Base-by-base conservation (phyloP, 495 filamentous ascomycete species). In the Penicillium canariense region DNA sequence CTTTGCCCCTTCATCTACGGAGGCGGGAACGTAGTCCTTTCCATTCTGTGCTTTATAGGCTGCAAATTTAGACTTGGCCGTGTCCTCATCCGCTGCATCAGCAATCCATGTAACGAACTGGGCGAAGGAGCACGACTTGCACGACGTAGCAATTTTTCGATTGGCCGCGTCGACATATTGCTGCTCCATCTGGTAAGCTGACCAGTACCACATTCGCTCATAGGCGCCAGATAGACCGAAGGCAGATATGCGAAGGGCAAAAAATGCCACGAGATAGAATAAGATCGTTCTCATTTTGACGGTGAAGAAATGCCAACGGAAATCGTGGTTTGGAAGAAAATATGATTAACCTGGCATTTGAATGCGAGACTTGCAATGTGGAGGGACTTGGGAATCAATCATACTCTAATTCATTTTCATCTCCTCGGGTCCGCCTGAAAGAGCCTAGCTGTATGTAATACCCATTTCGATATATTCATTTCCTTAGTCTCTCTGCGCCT, bases 271-370 rank as follows among this genome's bases (percentile, higher is more conserved):
- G 46, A 49, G 46, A 49, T 36, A 49, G 46, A 49, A 49, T 11
- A 49, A 49, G 46, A 49, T 49, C 46, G 46, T 49, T 49, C 11
- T 49, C 46, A 35, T 49, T 22, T 49, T 49, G 46, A 49, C 46
- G 46, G 28, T 49, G 31, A 49, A 49, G 46, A 49, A 49, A 49
- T 18, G 27, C 46, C 28, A 49, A 49, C 27, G 46, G 12, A 49
- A 49, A 49, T 49, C n/a, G 17, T 49, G 31, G 26, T 49, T 49
- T 34, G 46, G 46, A 35, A 49, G 34, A 50, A 23, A 44, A 44
- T 44, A 44, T 44, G 17, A 23, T 44, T 22, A 44, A 44, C 22
- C 40, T 22, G 22, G 18, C 40, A 44, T 23, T 44, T 44, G 40
- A 44, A 44, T 40, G 36, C 36, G 22, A 23, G 40, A 44, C 40